Base-by-base conservation (phyloP, 1,284 basidiomycete species). In the Wallemia hederae region DNA sequence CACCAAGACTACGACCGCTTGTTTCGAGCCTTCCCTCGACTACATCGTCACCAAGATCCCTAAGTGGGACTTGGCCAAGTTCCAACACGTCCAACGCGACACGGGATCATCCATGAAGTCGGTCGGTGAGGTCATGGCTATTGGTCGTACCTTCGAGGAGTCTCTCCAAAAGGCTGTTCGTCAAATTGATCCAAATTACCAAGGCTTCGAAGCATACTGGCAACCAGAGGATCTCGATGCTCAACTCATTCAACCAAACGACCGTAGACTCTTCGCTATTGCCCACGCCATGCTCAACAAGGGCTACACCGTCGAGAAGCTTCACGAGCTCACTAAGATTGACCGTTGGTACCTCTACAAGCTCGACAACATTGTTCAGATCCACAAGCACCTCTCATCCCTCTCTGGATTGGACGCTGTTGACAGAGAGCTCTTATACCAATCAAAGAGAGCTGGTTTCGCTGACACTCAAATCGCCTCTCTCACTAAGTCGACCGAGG, bases 41-140 rank as follows among this genome's bases (percentile, higher is more conserved):
- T 99, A 99, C 74, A 94, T 98, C 69, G 92, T 99, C 64, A 97
- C 90, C 62, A 98, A 99, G 76, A 98, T 99, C 66, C 94, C 94
- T 66, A 97, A 97, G 73, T 98, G 94, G 91, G 94, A 99, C 73
- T 75, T 99, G 63, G 89, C 90, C 66, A 99, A 99, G 74, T 97
- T 99, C 77, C 90, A 96, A 69, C 75, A 78, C 68, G 94, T 99
- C 62, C 84, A 94, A 70, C 83, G 92, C 63, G 82, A 90, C 69
- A 82, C 98, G 60, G 92, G 94, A 34, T 97, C 91, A 1, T 80
- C 89, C 26, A 98, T 99, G 94, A 98, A 99, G 74, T 91, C 87
- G 25, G 94, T 99, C 62, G 94, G 94, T 63, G 94, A 98, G 72
- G 92, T 98, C 67, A 98, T 99, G 94, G 92, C 92, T 64, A 97